A percentile compares a stretch with the other conserved stretches of the same genome.
These are phyloP conservation scores for Xylona heveae DNA, from an alignment of 495 filamentous ascomycete genomes.

Conservation along the genomic window DNA sequence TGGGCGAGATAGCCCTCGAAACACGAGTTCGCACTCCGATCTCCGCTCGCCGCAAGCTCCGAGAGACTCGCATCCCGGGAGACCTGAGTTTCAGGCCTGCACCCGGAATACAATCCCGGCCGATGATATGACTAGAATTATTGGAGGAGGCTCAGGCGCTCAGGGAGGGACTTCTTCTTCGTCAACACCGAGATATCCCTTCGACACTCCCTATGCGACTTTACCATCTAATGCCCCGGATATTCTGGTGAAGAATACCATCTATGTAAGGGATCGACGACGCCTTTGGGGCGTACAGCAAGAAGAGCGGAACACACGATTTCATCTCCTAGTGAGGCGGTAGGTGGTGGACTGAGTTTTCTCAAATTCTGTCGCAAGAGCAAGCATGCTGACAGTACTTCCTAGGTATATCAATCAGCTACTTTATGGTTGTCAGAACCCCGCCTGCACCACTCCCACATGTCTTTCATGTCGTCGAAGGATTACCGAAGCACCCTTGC, in stretches of 20 bases:
- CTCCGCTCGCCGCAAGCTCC: too few relatives aligned
- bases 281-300: conserved; percentile 25
- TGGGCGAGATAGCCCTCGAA: too few relatives aligned
- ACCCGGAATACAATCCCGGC: too few relatives aligned
- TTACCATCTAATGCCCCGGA: conserved; percentile 27
- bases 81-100: too few relatives aligned
- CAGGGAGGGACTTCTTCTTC: too few relatives aligned
- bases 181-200: background rate
- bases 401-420: conserved; percentile 66
- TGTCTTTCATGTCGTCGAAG: conserved; percentile 62
- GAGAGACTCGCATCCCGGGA: too few relatives aligned
- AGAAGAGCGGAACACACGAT: conserved; percentile 27
- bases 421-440: conserved; percentile 54
- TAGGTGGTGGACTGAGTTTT: too few relatives aligned
- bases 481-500: conserved; percentile 41
- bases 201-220: too few relatives aligned
- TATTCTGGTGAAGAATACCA: conserved; percentile 24
- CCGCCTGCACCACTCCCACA: conserved; percentile 50
- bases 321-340: conserved; percentile 30
- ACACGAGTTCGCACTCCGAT: too few relatives aligned
- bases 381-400: too few relatives aligned
- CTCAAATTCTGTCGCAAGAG: too few relatives aligned
- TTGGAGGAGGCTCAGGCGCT: too few relatives aligned
- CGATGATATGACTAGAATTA: conserved; percentile 1
- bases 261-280: conserved; percentile 23